These are phyloP conservation scores for Pseudogymnoascus pannorum DNA, from an alignment of 2,329 filamentous ascomycete species.

Conservation along the genomic window DNA sequence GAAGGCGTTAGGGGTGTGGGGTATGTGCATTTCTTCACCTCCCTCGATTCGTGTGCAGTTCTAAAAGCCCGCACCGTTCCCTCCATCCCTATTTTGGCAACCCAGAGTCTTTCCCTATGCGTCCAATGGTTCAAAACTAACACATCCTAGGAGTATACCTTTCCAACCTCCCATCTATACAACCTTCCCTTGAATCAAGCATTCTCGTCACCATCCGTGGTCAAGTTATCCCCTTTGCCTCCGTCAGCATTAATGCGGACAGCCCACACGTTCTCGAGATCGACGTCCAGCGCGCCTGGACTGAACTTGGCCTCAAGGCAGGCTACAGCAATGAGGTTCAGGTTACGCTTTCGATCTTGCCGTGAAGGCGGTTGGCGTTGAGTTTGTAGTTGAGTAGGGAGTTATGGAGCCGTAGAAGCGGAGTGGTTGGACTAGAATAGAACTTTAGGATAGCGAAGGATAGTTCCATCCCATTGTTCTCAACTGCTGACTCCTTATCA, in stretches of 20 bases:
- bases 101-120: not conserved
- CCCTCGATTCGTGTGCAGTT: not conserved
- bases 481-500: not conserved
- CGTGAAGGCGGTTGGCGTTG: not conserved
- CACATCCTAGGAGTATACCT: conserved; percentile 62
- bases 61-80: not conserved
- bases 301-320: conserved; percentile 58
- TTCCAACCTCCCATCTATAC: conserved; percentile 53
- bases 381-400: not conserved
- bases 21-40: conserved; percentile 36
- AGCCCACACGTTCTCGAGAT: conserved; percentile 62
- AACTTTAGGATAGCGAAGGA: not conserved
- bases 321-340: conserved; percentile 77
- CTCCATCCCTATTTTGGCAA: not conserved
- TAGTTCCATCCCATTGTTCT: not conserved
- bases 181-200: conserved; percentile 46
- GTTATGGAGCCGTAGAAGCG: not conserved
- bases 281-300: conserved; percentile 72
- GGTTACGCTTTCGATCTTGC: conserved; percentile 36
- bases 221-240: conserved; percentile 57
- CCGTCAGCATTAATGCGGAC: conserved; percentile 50
- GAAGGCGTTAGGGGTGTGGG: conserved; percentile 72
- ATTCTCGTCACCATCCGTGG: conserved; percentile 72
- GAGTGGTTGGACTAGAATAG: not conserved
- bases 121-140: conserved; percentile 11